These are phyloP conservation scores for Quercus engelmannii DNA, from an alignment of 306 rosid genomes.

Conservation along the genomic window DNA sequence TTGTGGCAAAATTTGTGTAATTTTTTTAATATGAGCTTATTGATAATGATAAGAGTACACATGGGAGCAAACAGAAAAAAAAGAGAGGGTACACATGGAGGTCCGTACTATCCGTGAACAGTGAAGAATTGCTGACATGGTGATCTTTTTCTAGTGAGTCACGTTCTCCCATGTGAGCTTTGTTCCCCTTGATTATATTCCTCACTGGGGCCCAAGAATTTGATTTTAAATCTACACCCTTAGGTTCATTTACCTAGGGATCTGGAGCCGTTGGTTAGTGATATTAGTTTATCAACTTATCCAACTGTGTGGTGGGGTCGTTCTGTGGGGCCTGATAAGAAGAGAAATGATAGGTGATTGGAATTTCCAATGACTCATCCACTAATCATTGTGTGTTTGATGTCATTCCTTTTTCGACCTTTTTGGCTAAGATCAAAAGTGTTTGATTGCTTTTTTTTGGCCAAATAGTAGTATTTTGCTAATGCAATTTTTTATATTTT, in stretches of 20 bases:
- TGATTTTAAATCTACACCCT: conserved; percentile 10
- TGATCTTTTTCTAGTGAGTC: conserved; percentile 13
- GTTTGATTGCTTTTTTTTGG: no score
- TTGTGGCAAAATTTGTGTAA: background rate
- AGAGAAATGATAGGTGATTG: background rate
- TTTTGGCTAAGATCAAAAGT: no score
- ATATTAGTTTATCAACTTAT: background rate
- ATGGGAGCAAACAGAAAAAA: conserved; percentile 21
- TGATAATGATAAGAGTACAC: conserved; percentile 20
- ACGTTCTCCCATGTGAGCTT: conserved; percentile 66
- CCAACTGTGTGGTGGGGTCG: background rate
- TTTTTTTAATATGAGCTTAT: background rate
- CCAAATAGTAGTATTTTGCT: no score
- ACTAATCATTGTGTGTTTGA: background rate
- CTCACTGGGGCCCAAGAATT: conserved; percentile 17
- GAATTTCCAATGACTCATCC: background rate
- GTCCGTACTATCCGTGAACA: conserved; percentile 52
- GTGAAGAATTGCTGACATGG: conserved; percentile 38
- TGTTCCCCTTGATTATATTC: conserved; percentile 36
- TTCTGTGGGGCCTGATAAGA: background rate
- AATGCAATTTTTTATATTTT: no score
- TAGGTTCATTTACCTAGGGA: background rate
- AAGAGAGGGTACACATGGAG: conserved; percentile 36
- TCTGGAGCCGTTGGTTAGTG: background rate
- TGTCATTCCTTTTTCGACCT: no score